phyloP scores from a whole-genome alignment of 1,284 basidiomycete species.

The Trichosporon asahii region DNA sequence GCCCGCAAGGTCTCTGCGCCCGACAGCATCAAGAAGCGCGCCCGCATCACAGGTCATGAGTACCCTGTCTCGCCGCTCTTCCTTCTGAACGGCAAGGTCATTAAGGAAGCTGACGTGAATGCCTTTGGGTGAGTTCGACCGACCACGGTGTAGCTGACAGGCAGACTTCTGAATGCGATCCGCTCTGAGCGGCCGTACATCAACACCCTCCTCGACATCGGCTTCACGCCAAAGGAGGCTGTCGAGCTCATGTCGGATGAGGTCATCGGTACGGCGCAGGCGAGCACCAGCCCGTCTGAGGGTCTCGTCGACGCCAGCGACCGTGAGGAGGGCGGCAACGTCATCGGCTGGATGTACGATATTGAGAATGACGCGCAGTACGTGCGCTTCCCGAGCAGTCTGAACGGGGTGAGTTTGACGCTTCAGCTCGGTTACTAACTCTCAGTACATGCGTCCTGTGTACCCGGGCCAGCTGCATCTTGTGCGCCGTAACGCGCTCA shows the following conservation, averaged over 20 bases:
- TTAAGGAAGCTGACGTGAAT: conserved; percentile 65
- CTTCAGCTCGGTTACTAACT: conserved; percentile 14
- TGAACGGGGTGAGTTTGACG: conserved; percentile 34
- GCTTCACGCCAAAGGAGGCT: conserved; percentile 63
- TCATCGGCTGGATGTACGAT: conserved; percentile 85
- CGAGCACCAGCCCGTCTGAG: conserved; percentile 60
- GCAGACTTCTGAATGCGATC: conserved; percentile 65
- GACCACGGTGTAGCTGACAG: no score
- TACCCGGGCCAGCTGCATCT: conserved; percentile 69
- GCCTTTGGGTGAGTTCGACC: conserved; percentile 61
- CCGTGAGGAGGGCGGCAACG: conserved; percentile 67
- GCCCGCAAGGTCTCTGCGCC: conserved; percentile 60
- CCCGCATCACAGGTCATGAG: conserved; percentile 55
- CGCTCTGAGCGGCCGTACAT: conserved; percentile 71
- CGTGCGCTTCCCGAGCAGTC: conserved; percentile 32
- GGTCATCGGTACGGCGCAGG: conserved; percentile 58
- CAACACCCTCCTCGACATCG: conserved; percentile 60
- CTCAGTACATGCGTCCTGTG: conserved; percentile 38
- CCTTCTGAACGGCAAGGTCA: conserved; percentile 72
- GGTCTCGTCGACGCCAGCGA: conserved; percentile 85
- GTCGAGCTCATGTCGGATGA: conserved; percentile 68
- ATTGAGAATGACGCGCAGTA: conserved; percentile 72
- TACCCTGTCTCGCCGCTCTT: conserved; percentile 45
- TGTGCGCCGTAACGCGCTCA: conserved; percentile 71
- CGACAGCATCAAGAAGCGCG: conserved; percentile 58